Percentiles rank a stretch among this genome's conserved stretches.
These are phyloP conservation scores for Cyberlindnera mycetangii DNA, from an alignment of 805 yeast species.

Conservation along the genomic window DNA sequence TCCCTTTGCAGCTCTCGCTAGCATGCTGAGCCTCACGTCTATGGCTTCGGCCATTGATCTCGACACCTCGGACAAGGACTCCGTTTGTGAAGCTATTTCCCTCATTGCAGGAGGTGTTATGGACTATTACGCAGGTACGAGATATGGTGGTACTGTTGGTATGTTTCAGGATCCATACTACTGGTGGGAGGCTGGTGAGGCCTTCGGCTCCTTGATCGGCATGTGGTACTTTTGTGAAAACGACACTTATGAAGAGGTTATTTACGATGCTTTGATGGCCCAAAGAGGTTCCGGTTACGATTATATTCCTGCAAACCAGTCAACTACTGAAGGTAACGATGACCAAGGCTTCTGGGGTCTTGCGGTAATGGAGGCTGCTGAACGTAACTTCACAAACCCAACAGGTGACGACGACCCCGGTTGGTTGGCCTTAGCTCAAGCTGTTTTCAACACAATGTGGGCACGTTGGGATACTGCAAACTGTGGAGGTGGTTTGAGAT, in stretches of 20 bases:
- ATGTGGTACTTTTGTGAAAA: conserved; percentile 71
- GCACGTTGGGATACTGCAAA: conserved; percentile 54
- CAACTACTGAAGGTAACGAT: conserved; percentile 70
- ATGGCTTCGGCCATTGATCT: conserved; percentile 32
- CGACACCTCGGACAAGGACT: conserved; percentile 38
- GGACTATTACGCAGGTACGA: conserved; percentile 66
- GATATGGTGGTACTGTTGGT: conserved; percentile 67
- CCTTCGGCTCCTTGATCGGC: conserved; percentile 65
- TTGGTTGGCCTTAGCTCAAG: conserved; percentile 61
- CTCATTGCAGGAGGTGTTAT: conserved; percentile 59
- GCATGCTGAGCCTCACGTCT: conserved; percentile 2
- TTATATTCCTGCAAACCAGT: conserved; percentile 61
- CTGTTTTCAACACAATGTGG: conserved; percentile 60
- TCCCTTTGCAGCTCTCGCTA: not conserved
- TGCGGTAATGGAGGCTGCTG: conserved; percentile 63
- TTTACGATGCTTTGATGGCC: conserved; percentile 53
- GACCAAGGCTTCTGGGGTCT: conserved; percentile 77
- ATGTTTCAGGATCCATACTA: conserved; percentile 73
- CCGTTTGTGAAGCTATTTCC: conserved; percentile 56
- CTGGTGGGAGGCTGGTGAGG: conserved; percentile 96
- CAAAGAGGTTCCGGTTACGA: conserved; percentile 48
- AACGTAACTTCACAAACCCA: conserved; percentile 57
- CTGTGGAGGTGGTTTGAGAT: conserved; percentile 67
- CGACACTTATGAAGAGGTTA: conserved; percentile 55
- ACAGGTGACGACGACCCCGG: conserved; percentile 38